These are phyloP conservation scores for Russula sp. DNA, from an alignment of 768 basidiomycete genomes.

Conservation along the genomic window DNA sequence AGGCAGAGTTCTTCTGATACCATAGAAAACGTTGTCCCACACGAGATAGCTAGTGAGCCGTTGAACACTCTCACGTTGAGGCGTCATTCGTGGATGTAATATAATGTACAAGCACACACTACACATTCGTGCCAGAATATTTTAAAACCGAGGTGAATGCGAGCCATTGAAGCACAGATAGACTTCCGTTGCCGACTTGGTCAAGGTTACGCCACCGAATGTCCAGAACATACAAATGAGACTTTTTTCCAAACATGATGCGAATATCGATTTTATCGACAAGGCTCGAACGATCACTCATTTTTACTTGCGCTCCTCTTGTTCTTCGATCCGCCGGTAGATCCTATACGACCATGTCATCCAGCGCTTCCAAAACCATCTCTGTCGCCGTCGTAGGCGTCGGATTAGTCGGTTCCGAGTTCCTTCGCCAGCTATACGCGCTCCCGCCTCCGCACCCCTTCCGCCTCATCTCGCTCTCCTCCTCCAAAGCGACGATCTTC, in stretches of 20 bases:
- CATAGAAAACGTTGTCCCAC: neutral
- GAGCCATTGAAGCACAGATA: too few relatives aligned
- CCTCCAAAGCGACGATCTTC: slow-evolving; percentile 56
- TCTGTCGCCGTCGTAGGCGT: slow-evolving; percentile 79
- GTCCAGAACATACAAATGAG: too few relatives aligned
- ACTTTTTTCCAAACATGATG: neutral
- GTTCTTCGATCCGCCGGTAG: neutral
- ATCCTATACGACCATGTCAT: slow-evolving; percentile 2
- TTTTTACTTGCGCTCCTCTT: neutral
- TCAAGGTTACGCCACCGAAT: too few relatives aligned
- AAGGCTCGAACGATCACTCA: neutral
- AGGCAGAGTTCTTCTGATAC: neutral
- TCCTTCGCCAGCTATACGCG: slow-evolving; percentile 72
- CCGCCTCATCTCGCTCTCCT: slow-evolving; percentile 60
- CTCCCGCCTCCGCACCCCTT: slow-evolving; percentile 52
- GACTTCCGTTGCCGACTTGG: too few relatives aligned
- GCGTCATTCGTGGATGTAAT: slow-evolving; percentile 13
- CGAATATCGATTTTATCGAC: neutral
- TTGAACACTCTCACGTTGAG: neutral
- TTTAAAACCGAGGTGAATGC: neutral
- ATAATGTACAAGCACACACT: neutral
- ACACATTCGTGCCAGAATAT: neutral
- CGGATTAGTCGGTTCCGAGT: slow-evolving; percentile 86
- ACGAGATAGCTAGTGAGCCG: neutral
- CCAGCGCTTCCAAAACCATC: slow-evolving; percentile 23